A percentile compares a stretch with the other conserved stretches of the same genome.
phyloP scores from a whole-genome alignment of 805 yeast genomes.

The Yamadazyma takamatsuzukensis region DNA sequence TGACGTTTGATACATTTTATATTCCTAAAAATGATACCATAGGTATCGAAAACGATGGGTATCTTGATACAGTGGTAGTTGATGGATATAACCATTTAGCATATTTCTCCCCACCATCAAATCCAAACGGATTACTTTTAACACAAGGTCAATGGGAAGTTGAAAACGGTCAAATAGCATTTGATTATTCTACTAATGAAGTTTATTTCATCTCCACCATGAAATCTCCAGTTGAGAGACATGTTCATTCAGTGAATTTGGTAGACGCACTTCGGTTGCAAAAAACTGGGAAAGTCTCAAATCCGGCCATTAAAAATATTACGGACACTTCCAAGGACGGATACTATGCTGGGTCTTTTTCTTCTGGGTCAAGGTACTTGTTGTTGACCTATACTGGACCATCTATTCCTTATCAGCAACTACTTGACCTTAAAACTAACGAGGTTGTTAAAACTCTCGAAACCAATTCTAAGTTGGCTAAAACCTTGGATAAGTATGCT shows the following conservation, averaged over 20 bases:
- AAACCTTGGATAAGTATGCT: constrained; percentile 40
- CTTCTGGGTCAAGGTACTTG: constrained; percentile 72
- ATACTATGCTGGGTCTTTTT: constrained; percentile 69
- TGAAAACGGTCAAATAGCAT: constrained; percentile 60
- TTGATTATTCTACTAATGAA: constrained; percentile 41
- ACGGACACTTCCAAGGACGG: constrained; percentile 45
- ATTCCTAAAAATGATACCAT: constrained; percentile 32
- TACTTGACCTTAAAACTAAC: constrained; percentile 42
- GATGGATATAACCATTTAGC: constrained; percentile 75
- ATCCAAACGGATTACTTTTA: constrained; percentile 44
- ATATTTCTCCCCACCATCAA: constrained; percentile 67
- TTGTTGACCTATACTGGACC: constrained; percentile 78
- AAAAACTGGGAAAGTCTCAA: no score
- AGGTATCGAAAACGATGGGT: constrained; percentile 51
- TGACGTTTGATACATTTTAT: constrained; percentile 27
- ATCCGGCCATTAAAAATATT: constrained; percentile 46
- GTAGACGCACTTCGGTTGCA: constrained; percentile 27
- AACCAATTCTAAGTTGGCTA: constrained; percentile 41
- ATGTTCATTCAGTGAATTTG: constrained; percentile 67
- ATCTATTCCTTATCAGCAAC: constrained; percentile 69
- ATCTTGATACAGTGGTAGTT: constrained; percentile 69
- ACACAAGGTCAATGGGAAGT: constrained; percentile 89
- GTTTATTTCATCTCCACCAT: constrained; percentile 70
- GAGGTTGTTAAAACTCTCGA: constrained; percentile 41
- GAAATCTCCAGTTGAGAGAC: constrained; percentile 79